Base-by-base conservation (phyloP, 164 flowering plant genomes). In the Umbellularia californica region DNA sequence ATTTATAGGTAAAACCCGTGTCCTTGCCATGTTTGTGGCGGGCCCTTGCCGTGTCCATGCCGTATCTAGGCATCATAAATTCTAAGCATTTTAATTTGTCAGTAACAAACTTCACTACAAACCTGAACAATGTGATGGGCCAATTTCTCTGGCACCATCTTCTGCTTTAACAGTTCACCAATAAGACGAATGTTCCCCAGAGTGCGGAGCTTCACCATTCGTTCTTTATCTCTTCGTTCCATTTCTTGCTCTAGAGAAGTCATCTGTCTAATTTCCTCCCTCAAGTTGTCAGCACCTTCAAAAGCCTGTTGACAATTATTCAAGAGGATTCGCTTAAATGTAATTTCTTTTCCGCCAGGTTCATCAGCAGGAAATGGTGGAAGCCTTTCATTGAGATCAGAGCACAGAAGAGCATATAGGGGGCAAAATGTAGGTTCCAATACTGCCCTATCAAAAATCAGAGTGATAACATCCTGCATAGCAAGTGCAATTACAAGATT, bases 111-210 rank as follows among this genome's bases (percentile, higher is more conserved):
- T 47, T 12, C 22, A 11, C 63, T 27, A 70, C 51, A 50, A 76
- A 95, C 99, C 95, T 87, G 92, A 81, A 94, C 95, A 82, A 94
- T 92, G 87, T 91, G 97, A 84, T 94, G 98, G 22, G 89, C 97
- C 73, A 96, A 88, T 86, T 79, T 94, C 78, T 92, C 98, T 10
- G 95, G 94, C 51, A 96, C 93, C 95, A 94, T 96, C 82, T 88
- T 91, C 84, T 94, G 99, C 87, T 91, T 96, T 80, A 94, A 78
- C 77, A 96, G 98, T 82, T 96, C 99, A 15, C 98, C 98, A 75
- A 96, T 94, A n/a, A 94, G 89, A 62, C 92, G 89, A 14, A 96
- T 96, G 77, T 96, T 96, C 70, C 99, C 98, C 69, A 96, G 90
- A 35, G 97, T 96, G 19, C 98, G 95, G 17, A 96, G 85, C 81